A percentile compares a stretch with the other conserved stretches of the same genome.
Evolutionary conservation across 192 early-diverging fungal genomes (phyloP).

Genomic region (Coemansia sp.): DNA sequence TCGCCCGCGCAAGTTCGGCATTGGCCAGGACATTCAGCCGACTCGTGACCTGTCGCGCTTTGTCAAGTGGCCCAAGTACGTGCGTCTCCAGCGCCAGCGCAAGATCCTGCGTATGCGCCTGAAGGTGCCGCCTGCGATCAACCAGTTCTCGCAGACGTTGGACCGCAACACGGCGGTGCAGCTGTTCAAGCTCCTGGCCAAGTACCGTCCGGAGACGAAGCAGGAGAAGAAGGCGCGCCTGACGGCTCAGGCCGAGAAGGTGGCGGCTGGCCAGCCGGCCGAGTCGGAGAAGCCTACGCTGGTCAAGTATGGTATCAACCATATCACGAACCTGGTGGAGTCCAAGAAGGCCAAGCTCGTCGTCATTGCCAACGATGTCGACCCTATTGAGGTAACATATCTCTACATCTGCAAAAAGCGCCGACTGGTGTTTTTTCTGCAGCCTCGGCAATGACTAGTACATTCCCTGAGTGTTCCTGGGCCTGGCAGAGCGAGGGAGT

Average conservation of each 20-base stretch:
- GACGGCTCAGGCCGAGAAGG: constrained; percentile 76
- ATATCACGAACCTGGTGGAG: constrained; percentile 96
- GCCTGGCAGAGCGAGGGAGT: no score
- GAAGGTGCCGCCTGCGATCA: constrained; percentile 98
- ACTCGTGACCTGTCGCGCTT: constrained; percentile 91
- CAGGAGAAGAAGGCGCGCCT: constrained; percentile 94
- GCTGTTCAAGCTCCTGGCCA: constrained; percentile 96
- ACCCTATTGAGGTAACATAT: constrained; percentile 84
- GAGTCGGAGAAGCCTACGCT: constrained; percentile 90
- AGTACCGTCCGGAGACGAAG: constrained; percentile 99
- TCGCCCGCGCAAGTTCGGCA: constrained; percentile 87
- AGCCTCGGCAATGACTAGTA: constrained; percentile 17
- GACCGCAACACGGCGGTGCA: constrained; percentile 99
- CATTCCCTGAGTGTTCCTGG: constrained; percentile 13
- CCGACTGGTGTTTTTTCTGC: no score
- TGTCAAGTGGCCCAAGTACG: constrained; percentile 99
- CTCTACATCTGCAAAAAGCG: not conserved
- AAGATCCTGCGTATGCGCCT: constrained; percentile 96
- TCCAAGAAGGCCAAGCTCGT: constrained; percentile 99
- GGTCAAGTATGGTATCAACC: constrained; percentile 99
- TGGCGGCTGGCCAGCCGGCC: constrained; percentile 83
- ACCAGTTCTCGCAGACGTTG: constrained; percentile 97
- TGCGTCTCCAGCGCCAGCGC: constrained; percentile 98
- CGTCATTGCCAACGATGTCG: constrained; percentile 98
- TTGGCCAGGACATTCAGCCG: constrained; percentile 97